Percentiles rank a stretch among this genome's conserved stretches.
phyloP scores from a whole-genome alignment of 192 early-diverging fungal species.

The Mortierella hygrophila region DNA sequence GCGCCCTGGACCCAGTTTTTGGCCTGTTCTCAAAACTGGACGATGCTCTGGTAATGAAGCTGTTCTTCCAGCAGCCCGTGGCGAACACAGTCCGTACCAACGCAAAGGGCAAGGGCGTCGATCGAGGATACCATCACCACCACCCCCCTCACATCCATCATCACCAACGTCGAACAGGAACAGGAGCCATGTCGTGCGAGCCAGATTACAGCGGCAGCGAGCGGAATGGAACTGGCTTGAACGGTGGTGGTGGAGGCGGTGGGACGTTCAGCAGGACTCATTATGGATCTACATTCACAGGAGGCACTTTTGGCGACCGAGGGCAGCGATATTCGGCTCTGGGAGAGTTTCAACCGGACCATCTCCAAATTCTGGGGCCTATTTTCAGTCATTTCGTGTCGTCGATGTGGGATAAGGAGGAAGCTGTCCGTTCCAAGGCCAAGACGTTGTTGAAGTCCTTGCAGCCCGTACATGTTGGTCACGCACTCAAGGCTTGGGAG shows the following conservation, averaged over 20 bases:
- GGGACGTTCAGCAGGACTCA: neutral
- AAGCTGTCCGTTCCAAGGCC: constrained; percentile 67
- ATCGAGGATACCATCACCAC: constrained; percentile 10
- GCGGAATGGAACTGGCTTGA: constrained; percentile 16
- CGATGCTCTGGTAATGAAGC: constrained; percentile 46
- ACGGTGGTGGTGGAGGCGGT: neutral
- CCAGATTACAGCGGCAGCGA: constrained; percentile 10
- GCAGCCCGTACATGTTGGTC: constrained; percentile 59
- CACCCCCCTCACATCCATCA: neutral
- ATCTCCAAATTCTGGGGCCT: constrained; percentile 61
- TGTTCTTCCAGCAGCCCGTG: constrained; percentile 34
- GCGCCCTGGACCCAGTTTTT: constrained; percentile 65
- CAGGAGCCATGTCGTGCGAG: constrained; percentile 18
- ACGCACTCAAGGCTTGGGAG: constrained; percentile 71
- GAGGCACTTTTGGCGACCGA: neutral
- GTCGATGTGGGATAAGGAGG: constrained; percentile 70
- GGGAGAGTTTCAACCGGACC: constrained; percentile 28
- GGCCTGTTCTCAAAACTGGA: constrained; percentile 72
- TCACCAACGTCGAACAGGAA: neutral
- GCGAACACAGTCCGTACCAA: neutral
- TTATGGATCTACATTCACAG: neutral
- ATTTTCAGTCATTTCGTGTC: constrained; percentile 68
- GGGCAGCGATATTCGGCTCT: neutral
- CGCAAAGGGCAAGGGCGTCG: constrained; percentile 30
- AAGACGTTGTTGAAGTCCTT: constrained; percentile 60